phyloP scores from a whole-genome alignment of 805 yeast genomes.

The Saccharomycopsis fibuligera region DNA sequence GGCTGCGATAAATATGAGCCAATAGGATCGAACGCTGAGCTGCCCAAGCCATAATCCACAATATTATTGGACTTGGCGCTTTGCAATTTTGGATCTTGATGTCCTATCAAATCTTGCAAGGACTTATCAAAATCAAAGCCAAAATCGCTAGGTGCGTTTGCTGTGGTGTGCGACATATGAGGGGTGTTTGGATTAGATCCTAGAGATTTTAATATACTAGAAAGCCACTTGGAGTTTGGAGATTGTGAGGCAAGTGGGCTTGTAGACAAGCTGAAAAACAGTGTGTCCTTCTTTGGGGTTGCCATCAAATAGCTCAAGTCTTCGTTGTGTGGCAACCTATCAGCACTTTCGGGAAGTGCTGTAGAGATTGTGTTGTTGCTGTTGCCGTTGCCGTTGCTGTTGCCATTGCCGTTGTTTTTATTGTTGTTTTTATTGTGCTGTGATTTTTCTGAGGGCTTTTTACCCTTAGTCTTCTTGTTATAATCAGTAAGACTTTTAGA shows the following conservation, averaged over 20 bases:
- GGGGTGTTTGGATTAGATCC: constrained; percentile 8
- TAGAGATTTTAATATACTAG: constrained; percentile 5
- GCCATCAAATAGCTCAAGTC: too few relatives aligned
- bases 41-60: too few relatives aligned
- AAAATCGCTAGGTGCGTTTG: neutral
- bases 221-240: constrained; percentile 14
- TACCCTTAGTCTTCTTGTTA: neutral
- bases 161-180: neutral
- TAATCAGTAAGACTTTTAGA: constrained; percentile 2
- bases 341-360: too few relatives aligned
- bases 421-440: neutral
- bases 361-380: too few relatives aligned
- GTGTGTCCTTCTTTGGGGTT: neutral
- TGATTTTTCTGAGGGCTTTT: neutral
- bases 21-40: neutral
- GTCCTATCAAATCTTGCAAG: too few relatives aligned
- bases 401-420: neutral
- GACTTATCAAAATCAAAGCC: too few relatives aligned
- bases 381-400: constrained; percentile 1
- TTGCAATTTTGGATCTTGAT: too few relatives aligned
- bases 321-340: too few relatives aligned
- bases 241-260: neutral
- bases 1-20: neutral
- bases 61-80: too few relatives aligned
- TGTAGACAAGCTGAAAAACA: neutral